Conservation (phyloP, 2,329 filamentous ascomycete species). For the Botrytis elliptica region DNA sequence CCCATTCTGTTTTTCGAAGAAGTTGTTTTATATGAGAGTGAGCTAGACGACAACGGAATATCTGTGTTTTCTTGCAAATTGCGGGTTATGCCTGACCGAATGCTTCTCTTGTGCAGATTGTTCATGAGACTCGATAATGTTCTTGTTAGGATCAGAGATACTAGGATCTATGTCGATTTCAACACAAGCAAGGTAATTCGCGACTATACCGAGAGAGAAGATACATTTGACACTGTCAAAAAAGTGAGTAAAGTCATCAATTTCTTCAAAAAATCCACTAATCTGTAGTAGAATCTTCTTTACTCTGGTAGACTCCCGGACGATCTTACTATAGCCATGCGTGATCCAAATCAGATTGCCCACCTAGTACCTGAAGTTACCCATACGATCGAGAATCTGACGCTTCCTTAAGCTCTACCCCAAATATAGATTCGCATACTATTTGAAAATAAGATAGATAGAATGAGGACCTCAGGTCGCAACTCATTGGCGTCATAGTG, state of each 20-base stretch:
- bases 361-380: slow-evolving; percentile 70
- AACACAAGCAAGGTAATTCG: slow-evolving; percentile 73
- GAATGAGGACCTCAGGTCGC: neutral
- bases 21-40: slow-evolving; percentile 93
- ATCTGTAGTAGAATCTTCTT: slow-evolving; percentile 46
- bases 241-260: slow-evolving; percentile 51
- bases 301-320: slow-evolving; percentile 58
- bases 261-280: neutral
- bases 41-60: slow-evolving; percentile 96
- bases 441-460: neutral
- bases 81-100: slow-evolving; percentile 83
- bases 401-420: slow-evolving; percentile 27
- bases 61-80: slow-evolving; percentile 87
- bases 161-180: slow-evolving; percentile 89
- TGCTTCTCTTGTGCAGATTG: slow-evolving; percentile 80
- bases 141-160: slow-evolving; percentile 82
- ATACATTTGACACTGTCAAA: slow-evolving; percentile 72
- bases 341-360: slow-evolving; percentile 75
- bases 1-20: slow-evolving; percentile 97
- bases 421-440: neutral
- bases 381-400: slow-evolving; percentile 55
- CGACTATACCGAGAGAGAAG: slow-evolving; percentile 89
- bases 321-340: slow-evolving; percentile 71
- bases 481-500: neutral
- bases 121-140: slow-evolving; percentile 95